phyloP scores from a whole-genome alignment of 164 flowering plant genomes.

The grape (Vitis vinifera) region DNA sequence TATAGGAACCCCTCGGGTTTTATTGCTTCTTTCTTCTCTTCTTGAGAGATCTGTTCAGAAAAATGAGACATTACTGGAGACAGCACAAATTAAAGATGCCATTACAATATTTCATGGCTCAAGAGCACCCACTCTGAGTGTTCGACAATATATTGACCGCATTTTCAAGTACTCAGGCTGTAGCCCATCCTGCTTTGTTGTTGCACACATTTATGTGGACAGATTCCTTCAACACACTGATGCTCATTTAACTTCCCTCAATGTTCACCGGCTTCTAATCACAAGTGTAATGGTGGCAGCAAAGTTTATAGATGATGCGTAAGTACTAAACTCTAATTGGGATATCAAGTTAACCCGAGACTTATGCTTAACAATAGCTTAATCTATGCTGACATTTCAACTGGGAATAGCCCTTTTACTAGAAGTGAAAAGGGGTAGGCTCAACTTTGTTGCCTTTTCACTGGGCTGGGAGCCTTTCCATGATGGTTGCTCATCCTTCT shows the following conservation, averaged over 20 bases:
- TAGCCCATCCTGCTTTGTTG: conserved; percentile 86
- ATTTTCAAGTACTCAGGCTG: conserved; percentile 82
- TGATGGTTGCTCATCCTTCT: too few species aligned
- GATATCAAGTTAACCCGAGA: too few species aligned
- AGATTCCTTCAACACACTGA: conserved; percentile 48
- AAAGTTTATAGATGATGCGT: conserved; percentile 86
- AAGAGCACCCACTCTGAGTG: conserved; percentile 62
- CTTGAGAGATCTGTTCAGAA: conserved; percentile 61
- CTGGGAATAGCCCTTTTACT: too few species aligned
- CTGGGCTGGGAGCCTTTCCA: too few species aligned
- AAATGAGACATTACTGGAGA: conserved; percentile 53
- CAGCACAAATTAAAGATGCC: conserved; percentile 41
- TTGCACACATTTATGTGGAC: conserved; percentile 75
- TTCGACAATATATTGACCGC: conserved; percentile 71
- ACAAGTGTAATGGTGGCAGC: conserved; percentile 84
- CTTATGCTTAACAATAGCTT: too few species aligned
- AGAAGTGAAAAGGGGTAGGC: too few species aligned
- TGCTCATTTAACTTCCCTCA: conserved; percentile 62
- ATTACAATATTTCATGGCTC: conserved; percentile 74
- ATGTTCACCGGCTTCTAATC: conserved; percentile 81
- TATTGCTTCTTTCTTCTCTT: conserved; percentile 52
- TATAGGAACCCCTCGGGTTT: conserved; percentile 48
- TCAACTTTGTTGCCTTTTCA: too few species aligned
- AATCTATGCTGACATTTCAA: too few species aligned
- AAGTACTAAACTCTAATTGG: conserved; percentile 26